Evolutionary conservation across 495 filamentous ascomycete species (phyloP).

Genomic region (Penicillium bialowiezense): DNA sequence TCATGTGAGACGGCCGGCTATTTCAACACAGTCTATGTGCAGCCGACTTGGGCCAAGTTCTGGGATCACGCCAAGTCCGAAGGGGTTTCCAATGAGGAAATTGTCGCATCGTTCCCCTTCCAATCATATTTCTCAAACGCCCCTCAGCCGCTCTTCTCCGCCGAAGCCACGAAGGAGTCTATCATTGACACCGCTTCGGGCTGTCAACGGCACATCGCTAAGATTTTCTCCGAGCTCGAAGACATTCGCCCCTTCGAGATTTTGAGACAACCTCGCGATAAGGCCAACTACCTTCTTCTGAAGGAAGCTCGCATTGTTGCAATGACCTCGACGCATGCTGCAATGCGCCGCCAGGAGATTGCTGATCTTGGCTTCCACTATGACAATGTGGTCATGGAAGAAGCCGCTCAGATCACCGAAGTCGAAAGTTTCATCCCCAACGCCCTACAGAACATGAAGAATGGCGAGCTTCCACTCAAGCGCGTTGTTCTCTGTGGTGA

Average conservation of each 20-base stretch:
- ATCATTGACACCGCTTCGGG: constrained; percentile 76
- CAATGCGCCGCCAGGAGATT: constrained; percentile 95
- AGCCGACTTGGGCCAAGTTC: constrained; percentile 85
- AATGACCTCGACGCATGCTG: constrained; percentile 97
- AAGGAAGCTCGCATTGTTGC: constrained; percentile 96
- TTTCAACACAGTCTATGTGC: constrained; percentile 89
- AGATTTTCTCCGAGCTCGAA: constrained; percentile 88
- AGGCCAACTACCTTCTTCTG: constrained; percentile 90
- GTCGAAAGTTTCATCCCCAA: constrained; percentile 95
- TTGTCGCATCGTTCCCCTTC: constrained; percentile 83
- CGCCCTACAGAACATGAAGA: constrained; percentile 75
- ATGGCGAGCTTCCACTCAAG: constrained; percentile 73
- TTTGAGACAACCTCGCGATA: constrained; percentile 78
- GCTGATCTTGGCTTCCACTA: constrained; percentile 90
- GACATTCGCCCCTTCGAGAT: constrained; percentile 97
- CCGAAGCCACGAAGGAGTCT: constrained; percentile 58
- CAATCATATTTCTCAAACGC: constrained; percentile 84
- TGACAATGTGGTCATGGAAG: constrained; percentile 98
- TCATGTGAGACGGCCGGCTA: constrained; percentile 97
- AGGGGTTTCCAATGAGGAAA: constrained; percentile 54
- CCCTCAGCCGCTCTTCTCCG: constrained; percentile 78
- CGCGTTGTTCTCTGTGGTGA: constrained; percentile 91
- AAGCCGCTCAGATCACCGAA: constrained; percentile 97
- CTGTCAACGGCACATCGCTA: constrained; percentile 86
- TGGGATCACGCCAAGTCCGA: constrained; percentile 56